phyloP scores from a whole-genome alignment of 257 asterid genomes.

The Verbena officinalis region DNA sequence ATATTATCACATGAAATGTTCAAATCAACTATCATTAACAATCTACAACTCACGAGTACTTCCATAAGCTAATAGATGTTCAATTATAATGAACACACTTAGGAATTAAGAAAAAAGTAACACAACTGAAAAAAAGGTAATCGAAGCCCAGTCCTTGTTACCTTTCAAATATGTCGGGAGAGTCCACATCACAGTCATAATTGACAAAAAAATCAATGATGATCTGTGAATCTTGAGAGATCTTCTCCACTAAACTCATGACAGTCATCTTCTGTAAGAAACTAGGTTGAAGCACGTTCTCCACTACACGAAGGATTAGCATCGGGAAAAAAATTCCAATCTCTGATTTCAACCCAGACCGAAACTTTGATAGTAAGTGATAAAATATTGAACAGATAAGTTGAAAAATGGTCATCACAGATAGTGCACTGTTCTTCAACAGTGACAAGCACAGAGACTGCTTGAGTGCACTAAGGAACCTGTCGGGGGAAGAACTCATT shows the following conservation, averaged over 20 bases:
- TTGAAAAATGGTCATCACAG: conserved; percentile 71
- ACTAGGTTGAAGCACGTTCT: conserved; percentile 79
- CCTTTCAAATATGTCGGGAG: conserved; percentile 77
- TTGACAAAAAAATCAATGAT: conserved; percentile 65
- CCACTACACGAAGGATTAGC: conserved; percentile 72
- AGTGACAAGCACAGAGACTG: conserved; percentile 66
- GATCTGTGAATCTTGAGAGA: conserved; percentile 64
- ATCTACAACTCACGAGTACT: not conserved
- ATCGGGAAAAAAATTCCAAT: conserved; percentile 73
- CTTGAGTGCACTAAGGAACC: conserved; percentile 64
- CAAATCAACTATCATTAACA: not conserved
- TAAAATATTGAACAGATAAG: conserved; percentile 42
- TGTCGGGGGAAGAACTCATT: conserved; percentile 31
- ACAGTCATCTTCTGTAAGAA: conserved; percentile 75
- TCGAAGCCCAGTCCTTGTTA: conserved; percentile 22
- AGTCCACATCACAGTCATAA: conserved; percentile 74
- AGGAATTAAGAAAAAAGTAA: not conserved
- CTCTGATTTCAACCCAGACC: conserved; percentile 72
- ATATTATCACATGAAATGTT: not conserved
- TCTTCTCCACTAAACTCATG: conserved; percentile 59
- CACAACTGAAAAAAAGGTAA: not conserved
- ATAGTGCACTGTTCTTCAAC: conserved; percentile 73
- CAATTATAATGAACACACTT: not conserved
- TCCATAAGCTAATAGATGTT: not conserved
- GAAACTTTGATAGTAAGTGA: conserved; percentile 50